Conservation (phyloP, 2,329 filamentous ascomycete species). For the Aspergillus novoparasiticus region DNA sequence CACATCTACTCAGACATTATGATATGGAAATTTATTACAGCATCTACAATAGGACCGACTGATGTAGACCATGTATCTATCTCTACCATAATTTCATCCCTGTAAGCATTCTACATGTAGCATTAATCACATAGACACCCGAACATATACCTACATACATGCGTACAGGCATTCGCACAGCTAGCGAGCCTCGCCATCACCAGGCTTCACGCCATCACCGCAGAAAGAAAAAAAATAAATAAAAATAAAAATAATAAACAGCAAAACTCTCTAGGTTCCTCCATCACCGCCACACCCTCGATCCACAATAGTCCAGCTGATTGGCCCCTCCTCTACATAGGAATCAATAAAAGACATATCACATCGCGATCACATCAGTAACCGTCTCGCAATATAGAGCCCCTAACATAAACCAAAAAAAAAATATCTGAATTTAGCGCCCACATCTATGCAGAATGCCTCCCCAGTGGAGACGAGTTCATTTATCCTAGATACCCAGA, state of each 20-base stretch:
- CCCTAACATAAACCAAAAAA: neutral
- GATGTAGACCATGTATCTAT: neutral
- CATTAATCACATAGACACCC: neutral
- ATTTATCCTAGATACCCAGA: neutral
- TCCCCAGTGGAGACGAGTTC: neutral
- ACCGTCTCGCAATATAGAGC: neutral
- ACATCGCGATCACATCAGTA: conserved; percentile 16
- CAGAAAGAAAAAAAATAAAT: neutral
- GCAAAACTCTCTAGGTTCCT: neutral
- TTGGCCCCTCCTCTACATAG: conserved; percentile 4
- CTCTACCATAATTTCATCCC: neutral
- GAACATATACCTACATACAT: neutral
- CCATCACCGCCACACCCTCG: conserved; percentile 6
- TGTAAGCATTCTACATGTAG: neutral
- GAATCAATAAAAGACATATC: conserved; percentile 21
- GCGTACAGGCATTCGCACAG: neutral
- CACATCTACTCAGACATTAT: neutral
- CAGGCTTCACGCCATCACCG: neutral
- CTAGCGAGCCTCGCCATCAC: neutral
- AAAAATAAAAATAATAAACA: neutral
- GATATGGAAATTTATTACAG: neutral
- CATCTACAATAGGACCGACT: neutral
- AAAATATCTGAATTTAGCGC: neutral
- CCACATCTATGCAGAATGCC: neutral
- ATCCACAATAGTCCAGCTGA: conserved; percentile 3